These are phyloP conservation scores for Primulina tabacum DNA, from an alignment of 257 asterid genomes.

Conservation along the genomic window DNA sequence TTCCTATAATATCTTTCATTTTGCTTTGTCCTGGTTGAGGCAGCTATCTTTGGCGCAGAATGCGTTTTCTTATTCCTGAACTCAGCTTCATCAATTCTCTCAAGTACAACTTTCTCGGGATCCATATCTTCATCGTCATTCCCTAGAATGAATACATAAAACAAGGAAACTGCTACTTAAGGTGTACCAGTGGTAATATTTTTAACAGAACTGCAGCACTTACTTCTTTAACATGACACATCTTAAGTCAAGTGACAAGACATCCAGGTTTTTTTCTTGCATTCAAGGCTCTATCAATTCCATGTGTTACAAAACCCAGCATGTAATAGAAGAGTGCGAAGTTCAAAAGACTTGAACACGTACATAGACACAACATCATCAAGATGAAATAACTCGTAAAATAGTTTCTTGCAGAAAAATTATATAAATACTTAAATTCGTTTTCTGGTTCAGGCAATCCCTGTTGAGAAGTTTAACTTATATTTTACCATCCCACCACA, in stretches of 20 bases:
- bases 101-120: background rate
- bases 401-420: background rate
- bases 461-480: background rate
- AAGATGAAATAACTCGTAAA: background rate
- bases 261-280: background rate
- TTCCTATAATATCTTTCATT: background rate
- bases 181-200: background rate
- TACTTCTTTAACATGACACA: background rate
- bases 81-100: conserved; percentile 20
- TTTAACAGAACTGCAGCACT: background rate
- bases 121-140: conserved; percentile 18
- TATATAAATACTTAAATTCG: conserved; percentile 1
- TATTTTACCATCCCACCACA: background rate
- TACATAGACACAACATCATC: background rate
- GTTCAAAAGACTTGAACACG: background rate
- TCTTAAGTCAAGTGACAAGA: background rate
- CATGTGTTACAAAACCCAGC: background rate
- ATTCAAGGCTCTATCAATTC: background rate
- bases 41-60: background rate
- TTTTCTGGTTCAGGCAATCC: background rate
- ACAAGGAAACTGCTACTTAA: background rate
- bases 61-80: conserved; percentile 14
- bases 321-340: background rate
- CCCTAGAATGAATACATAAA: conserved; percentile 18
- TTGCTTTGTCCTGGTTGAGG: conserved; percentile 14